Percentiles rank a stretch among this genome's conserved stretches.
These are phyloP conservation scores for Trichoderma pleuroti DNA, from an alignment of 2,329 filamentous ascomycete genomes.

Conservation along the genomic window DNA sequence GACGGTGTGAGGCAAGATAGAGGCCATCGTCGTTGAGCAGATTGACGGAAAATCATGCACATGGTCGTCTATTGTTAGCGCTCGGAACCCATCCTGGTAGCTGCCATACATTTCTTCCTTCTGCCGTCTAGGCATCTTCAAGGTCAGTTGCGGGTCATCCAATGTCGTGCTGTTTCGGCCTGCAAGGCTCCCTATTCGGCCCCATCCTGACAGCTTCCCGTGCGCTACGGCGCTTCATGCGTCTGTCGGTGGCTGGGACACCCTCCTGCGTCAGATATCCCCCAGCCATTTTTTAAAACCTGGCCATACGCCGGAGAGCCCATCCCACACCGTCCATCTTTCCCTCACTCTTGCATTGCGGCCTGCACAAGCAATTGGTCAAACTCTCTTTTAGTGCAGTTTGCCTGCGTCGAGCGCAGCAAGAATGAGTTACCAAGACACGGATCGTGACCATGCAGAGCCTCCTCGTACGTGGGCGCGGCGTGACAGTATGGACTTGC, in stretches of 20 bases:
- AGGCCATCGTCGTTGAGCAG: neutral
- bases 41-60: neutral
- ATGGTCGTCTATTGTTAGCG: neutral
- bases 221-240: constrained; percentile 5
- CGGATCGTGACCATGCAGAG: constrained; percentile 37
- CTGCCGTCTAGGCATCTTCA: neutral
- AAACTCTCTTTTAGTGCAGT: constrained; percentile 32
- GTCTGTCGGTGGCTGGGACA: constrained; percentile 22
- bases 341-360: constrained; percentile 29
- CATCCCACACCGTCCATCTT: constrained; percentile 31
- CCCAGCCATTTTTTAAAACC: constrained; percentile 30
- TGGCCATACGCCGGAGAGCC: constrained; percentile 33
- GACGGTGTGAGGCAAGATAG: neutral
- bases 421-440: constrained; percentile 40
- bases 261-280: constrained; percentile 8
- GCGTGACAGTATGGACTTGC: neutral
- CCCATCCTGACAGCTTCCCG: constrained; percentile 10
- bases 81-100: neutral
- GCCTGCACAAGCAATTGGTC: constrained; percentile 35
- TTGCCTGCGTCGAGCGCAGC: constrained; percentile 21
- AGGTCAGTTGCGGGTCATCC: neutral
- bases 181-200: neutral
- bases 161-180: neutral
- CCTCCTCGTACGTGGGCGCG: constrained; percentile 34
- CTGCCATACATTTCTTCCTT: neutral